Evolutionary conservation across 805 yeast species (phyloP), one percentile per base, ranked within the genome.

Genomic region (Teunomyces lycoperdinae): DNA sequence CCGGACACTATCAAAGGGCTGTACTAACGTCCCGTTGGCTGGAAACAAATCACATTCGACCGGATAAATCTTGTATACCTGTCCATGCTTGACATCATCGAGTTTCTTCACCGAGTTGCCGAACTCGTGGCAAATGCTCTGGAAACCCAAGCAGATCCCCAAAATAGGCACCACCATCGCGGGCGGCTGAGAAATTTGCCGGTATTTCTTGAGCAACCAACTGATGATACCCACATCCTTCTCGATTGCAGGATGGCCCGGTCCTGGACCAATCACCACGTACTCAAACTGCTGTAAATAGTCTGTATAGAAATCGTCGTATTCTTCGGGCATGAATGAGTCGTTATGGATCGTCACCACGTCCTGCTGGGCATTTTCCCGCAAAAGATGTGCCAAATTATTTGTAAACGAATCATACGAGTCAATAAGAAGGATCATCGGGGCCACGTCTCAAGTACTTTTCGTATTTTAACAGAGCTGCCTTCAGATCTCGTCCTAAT

Each of bases 321-420:
- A 71, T 6, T 64, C 61, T 17, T 51, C 55, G 16, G 65, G 60
- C 9, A 56, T 34, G 46, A 78, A 68, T 0, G 84, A 67, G 58
- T 87, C 89, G 61, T 84, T 83, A 58, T 83, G 87, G 30, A 85
- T 79, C 3, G 84, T 80, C 34, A 71, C 60, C 3, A 83, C 84
- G n/a, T 66, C 54, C 27, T 72, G 71, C 1, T 67, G 70, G 0
- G 86, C 75, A 10, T 85, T 76, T 13, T 66, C 63, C 51, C 77
- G 78, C 20, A 91, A 65, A 16, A 92, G 76, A 43, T 78, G 74
- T 33, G 79, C 78, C 43, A 94, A 76, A 62, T 94, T 94, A 67
- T 80, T 87, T 4, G 97, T 87, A 74, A 92, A 94, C 2, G 98
- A 92, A 65, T 94, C 99, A 63, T 94, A 91, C 2, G 97, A 91